These are phyloP conservation scores for Collybia sordida DNA, from an alignment of 768 basidiomycete genomes.

Conservation along the genomic window DNA sequence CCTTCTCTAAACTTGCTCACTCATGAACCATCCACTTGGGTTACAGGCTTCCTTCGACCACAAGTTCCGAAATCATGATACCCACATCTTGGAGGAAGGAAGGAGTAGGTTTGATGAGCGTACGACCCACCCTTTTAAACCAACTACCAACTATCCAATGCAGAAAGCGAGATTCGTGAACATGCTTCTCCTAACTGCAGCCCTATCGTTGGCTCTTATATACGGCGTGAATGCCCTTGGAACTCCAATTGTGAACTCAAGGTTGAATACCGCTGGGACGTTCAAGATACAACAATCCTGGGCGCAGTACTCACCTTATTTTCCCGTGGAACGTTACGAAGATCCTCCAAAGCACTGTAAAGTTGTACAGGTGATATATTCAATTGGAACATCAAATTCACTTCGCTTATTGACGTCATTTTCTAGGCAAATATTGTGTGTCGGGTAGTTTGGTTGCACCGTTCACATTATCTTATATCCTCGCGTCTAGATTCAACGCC, in stretches of 20 bases:
- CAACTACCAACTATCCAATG: no score
- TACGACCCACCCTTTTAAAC: no score
- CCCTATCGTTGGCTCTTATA: constrained; percentile 5
- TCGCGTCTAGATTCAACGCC: constrained; percentile 66
- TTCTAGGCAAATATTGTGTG: constrained; percentile 61
- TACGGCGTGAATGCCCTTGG: not conserved
- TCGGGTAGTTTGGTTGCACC: constrained; percentile 4
- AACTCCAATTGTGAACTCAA: not conserved
- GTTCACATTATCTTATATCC: not conserved
- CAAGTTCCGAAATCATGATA: no score
- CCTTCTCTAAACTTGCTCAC: no score
- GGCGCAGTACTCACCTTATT: constrained; percentile 66
- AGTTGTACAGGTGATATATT: constrained; percentile 49
- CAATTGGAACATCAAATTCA: not conserved
- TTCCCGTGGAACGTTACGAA: constrained; percentile 43
- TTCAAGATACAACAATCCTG: constrained; percentile 34
- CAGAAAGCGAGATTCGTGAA: constrained; percentile 1
- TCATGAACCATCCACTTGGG: no score
- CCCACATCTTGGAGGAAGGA: no score
- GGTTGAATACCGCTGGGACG: not conserved
- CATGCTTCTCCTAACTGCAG: constrained; percentile 4
- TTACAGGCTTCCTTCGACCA: no score
- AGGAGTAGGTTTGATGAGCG: no score
- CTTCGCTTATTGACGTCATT: not conserved
- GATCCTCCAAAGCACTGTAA: constrained; percentile 48